These are phyloP conservation scores for Ceratobasidium sp. DNA, from an alignment of 1,284 basidiomycete species.

Conservation along the genomic window DNA sequence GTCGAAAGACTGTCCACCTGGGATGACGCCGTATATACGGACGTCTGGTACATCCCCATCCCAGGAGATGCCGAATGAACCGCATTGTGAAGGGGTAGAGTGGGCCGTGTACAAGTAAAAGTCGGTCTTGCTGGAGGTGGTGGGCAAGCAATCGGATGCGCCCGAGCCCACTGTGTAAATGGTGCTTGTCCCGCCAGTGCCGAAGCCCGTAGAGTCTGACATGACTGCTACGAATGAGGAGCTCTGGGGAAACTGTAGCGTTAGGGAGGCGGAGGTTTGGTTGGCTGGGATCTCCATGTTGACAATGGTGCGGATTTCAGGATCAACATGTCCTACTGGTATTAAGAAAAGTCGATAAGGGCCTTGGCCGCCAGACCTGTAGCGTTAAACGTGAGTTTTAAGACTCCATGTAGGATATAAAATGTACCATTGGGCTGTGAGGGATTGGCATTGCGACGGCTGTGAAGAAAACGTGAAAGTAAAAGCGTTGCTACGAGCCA, in stretches of 20 bases:
- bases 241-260: constrained; percentile 70
- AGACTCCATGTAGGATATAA: background rate
- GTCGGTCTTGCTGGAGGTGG: constrained; percentile 51
- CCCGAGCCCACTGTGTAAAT: constrained; percentile 66
- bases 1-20: constrained; percentile 76
- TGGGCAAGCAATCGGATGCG: constrained; percentile 70
- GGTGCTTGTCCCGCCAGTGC: constrained; percentile 76
- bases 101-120: constrained; percentile 20
- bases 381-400: background rate
- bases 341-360: constrained; percentile 25
- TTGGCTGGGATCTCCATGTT: constrained; percentile 62
- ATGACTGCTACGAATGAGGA: constrained; percentile 75
- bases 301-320: constrained; percentile 72
- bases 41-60: constrained; percentile 54
- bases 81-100: constrained; percentile 20
- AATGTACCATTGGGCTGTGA: constrained; percentile 22
- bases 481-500: constrained; percentile 11
- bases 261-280: constrained; percentile 61
- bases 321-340: constrained; percentile 50
- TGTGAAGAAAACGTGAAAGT: constrained; percentile 27
- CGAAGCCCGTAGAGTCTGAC: constrained; percentile 74
- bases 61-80: constrained; percentile 20
- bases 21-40: constrained; percentile 75
- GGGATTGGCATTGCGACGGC: constrained; percentile 30
- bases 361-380: constrained; percentile 22